Conservation (phyloP, 129 eudicot genomes). For the Dittrichia graveolens region DNA sequence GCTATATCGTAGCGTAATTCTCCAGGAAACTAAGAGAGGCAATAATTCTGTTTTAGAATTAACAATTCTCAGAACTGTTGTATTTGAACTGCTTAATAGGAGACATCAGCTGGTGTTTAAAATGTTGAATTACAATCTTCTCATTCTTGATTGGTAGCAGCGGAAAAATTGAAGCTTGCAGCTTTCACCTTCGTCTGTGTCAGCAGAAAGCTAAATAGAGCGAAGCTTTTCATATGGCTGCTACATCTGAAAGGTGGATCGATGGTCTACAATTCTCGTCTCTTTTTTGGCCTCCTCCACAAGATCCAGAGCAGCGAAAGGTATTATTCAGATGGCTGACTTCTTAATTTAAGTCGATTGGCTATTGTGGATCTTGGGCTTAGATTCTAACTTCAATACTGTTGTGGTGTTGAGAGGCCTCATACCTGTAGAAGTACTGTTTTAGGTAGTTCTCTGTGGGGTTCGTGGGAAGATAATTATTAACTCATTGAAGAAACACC, state of each 20-base stretch:
- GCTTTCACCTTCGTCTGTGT: slow-evolving; percentile 27
- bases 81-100: slow-evolving; percentile 32
- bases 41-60: slow-evolving; percentile 33
- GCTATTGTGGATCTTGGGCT: background rate
- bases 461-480: background rate
- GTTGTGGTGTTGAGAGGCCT: background rate
- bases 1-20: slow-evolving; percentile 35
- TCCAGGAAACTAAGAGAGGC: slow-evolving; percentile 40
- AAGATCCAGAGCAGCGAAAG: slow-evolving; percentile 66
- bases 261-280: slow-evolving; percentile 89
- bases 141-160: slow-evolving; percentile 87
- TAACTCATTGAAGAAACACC: background rate
- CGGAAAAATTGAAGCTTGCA: slow-evolving; percentile 38
- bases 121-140: slow-evolving; percentile 76
- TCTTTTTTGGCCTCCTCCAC: slow-evolving; percentile 87
- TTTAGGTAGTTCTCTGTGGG: background rate
- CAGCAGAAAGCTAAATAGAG: slow-evolving; percentile 12
- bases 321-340: slow-evolving; percentile 28
- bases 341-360: slow-evolving; percentile 6
- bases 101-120: slow-evolving; percentile 37
- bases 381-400: background rate
- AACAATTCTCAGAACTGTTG: slow-evolving; percentile 39
- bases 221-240: slow-evolving; percentile 41
- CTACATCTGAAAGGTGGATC: slow-evolving; percentile 75
- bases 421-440: background rate